These are phyloP conservation scores for Gynostemma pentaphyllum DNA, from an alignment of 306 rosid genomes.

Conservation along the genomic window DNA sequence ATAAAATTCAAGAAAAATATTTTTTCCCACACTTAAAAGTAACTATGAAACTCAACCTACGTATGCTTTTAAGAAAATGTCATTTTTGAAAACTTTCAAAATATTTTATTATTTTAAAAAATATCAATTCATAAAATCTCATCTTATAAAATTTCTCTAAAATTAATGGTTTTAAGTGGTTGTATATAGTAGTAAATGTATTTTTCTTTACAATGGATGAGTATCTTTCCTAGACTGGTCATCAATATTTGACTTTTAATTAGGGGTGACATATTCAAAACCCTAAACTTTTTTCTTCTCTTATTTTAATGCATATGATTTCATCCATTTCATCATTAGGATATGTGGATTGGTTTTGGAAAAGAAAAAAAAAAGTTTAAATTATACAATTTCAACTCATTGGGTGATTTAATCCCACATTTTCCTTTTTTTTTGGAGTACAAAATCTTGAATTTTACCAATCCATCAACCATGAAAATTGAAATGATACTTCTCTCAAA, in stretches of 20 bases:
- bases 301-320: not conserved
- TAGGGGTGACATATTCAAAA: not conserved
- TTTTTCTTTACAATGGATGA: not conserved
- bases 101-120: too few relatives aligned
- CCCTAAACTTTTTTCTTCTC: not conserved
- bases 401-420: not conserved
- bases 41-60: too few relatives aligned
- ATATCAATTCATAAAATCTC: too few relatives aligned
- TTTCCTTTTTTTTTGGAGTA: not conserved
- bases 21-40: too few relatives aligned
- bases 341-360: constrained; percentile 2
- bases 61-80: too few relatives aligned
- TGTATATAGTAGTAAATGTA: too few relatives aligned
- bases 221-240: not conserved
- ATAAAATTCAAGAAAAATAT: too few relatives aligned
- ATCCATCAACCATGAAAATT: not conserved
- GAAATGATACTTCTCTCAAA: not conserved
- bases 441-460: not conserved
- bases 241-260: not conserved
- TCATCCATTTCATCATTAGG: not conserved
- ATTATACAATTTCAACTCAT: too few relatives aligned
- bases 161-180: too few relatives aligned
- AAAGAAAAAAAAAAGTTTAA: too few relatives aligned
- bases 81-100: too few relatives aligned
- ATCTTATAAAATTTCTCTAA: too few relatives aligned